phyloP scores from a whole-genome alignment of 768 basidiomycete species.

The Infundibulicybe gibba region DNA sequence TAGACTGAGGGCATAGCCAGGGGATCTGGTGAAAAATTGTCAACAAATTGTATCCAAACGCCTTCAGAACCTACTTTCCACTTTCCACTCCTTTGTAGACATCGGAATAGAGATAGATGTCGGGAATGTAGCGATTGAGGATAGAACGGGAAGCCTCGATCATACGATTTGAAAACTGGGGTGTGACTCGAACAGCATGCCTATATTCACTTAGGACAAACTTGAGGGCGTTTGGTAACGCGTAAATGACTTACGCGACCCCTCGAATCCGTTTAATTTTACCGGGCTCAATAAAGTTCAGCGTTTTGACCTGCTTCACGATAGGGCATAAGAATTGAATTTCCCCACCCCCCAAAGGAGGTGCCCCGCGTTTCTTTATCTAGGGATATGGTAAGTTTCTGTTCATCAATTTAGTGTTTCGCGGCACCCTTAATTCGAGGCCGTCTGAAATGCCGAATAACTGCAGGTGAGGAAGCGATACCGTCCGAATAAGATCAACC shows the following conservation, averaged over 20 bases:
- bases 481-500: conserved; percentile 88
- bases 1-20: conserved; percentile 90
- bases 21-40: conserved; percentile 57
- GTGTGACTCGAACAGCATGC: conserved; percentile 94
- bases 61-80: conserved; percentile 69
- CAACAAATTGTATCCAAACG: background rate
- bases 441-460: conserved; percentile 89
- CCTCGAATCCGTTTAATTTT: conserved; percentile 94
- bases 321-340: conserved; percentile 91
- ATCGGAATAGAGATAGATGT: conserved; percentile 97
- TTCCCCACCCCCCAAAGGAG: conserved; percentile 91
- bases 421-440: conserved; percentile 75
- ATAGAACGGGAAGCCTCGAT: conserved; percentile 92
- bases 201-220: conserved; percentile 33
- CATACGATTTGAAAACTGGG: conserved; percentile 97
- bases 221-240: background rate
- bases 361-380: conserved; percentile 94
- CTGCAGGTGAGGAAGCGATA: conserved; percentile 87
- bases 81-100: conserved; percentile 98
- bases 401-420: too few relatives aligned
- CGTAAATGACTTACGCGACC: conserved; percentile 71
- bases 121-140: conserved; percentile 94
- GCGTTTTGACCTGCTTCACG: conserved; percentile 85
- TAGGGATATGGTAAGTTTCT: conserved; percentile 19
- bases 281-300: conserved; percentile 90